These are phyloP conservation scores for Botrytis pseudocinerea DNA, from an alignment of 2,329 filamentous ascomycete genomes.

Conservation along the genomic window DNA sequence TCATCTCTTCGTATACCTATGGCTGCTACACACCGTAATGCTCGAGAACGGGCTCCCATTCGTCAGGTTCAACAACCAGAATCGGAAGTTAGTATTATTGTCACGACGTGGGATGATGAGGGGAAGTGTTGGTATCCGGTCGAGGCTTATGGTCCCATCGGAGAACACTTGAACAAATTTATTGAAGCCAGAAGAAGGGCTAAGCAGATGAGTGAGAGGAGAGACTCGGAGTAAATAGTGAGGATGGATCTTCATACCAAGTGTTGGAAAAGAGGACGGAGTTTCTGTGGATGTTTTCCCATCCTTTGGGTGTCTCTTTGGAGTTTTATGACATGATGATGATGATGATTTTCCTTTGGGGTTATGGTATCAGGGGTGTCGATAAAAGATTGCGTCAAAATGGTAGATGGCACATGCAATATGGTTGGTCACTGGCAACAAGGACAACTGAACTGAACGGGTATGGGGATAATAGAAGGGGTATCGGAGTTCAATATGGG, in stretches of 20 bases:
- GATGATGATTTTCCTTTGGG: slow-evolving; percentile 10
- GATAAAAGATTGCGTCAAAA: slow-evolving; percentile 16
- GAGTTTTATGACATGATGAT: slow-evolving; percentile 17
- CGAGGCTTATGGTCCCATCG: slow-evolving; percentile 24
- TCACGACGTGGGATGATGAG: slow-evolving; percentile 25
- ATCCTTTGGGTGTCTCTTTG: neutral
- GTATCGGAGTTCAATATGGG: neutral
- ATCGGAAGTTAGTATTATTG: slow-evolving; percentile 26
- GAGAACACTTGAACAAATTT: slow-evolving; percentile 23
- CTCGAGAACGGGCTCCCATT: slow-evolving; percentile 18
- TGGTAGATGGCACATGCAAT: slow-evolving; percentile 12
- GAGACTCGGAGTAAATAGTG: neutral
- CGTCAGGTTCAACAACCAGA: slow-evolving; percentile 22
- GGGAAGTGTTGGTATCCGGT: slow-evolving; percentile 25
- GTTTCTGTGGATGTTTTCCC: neutral
- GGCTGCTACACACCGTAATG: neutral
- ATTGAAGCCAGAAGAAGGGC: slow-evolving; percentile 22
- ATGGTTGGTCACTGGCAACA: slow-evolving; percentile 16
- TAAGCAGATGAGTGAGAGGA: slow-evolving; percentile 14
- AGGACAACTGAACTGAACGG: slow-evolving; percentile 13
- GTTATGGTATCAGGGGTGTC: neutral
- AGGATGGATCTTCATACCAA: slow-evolving; percentile 14
- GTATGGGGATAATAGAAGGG: slow-evolving; percentile 10
- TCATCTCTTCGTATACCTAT: slow-evolving; percentile 20
- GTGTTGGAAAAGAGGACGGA: slow-evolving; percentile 21